Conservation (phyloP, 176 grass and related monocot species). For the Echinochloa phyllopogon region DNA sequence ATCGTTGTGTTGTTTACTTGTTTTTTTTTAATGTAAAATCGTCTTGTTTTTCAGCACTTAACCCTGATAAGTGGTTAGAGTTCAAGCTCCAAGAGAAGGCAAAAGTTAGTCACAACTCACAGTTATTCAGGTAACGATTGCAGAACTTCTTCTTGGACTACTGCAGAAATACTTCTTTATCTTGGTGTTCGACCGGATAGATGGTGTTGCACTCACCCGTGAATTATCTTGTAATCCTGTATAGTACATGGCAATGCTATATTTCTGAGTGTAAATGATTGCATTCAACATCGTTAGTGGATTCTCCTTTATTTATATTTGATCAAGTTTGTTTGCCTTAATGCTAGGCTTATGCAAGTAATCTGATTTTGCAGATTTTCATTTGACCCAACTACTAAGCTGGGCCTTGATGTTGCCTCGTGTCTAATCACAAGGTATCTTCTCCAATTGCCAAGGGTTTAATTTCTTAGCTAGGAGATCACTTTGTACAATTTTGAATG, state of each 20-base stretch:
- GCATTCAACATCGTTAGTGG: background rate
- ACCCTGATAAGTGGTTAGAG: slow-evolving; percentile 96
- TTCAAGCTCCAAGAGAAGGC: slow-evolving; percentile 95
- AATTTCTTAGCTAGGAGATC: slow-evolving; percentile 12
- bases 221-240: slow-evolving; percentile 21
- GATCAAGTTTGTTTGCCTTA: background rate
- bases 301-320: background rate
- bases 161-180: slow-evolving; percentile 5
- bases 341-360: slow-evolving; percentile 31
- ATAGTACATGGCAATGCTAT: background rate
- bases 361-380: slow-evolving; percentile 65
- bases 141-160: background rate
- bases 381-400: slow-evolving; percentile 83
- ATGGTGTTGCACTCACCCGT: background rate
- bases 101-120: slow-evolving; percentile 80
- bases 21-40: background rate
- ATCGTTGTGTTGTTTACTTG: background rate
- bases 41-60: slow-evolving; percentile 68
- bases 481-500: slow-evolving; percentile 11
- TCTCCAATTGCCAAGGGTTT: slow-evolving; percentile 9
- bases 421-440: slow-evolving; percentile 91
- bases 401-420: slow-evolving; percentile 94
- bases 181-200: background rate
- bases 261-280: slow-evolving; percentile 16
- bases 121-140: slow-evolving; percentile 76